These are phyloP conservation scores for Blastobotrys ciferrii DNA, from an alignment of 1,139 yeast species.

Conservation along the genomic window DNA sequence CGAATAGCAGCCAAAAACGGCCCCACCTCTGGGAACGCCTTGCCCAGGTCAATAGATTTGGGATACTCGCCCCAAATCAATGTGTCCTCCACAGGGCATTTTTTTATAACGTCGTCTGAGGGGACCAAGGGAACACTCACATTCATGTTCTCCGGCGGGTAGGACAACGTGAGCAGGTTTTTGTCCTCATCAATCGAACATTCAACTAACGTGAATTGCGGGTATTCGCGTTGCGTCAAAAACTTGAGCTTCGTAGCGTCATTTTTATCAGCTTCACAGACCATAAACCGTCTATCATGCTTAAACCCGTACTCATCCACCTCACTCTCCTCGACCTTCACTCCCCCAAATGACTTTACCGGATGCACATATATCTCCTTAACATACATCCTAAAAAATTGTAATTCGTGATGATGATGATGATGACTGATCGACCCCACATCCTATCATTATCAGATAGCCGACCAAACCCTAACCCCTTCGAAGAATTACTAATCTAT, in stretches of 20 bases:
- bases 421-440: too few relatives aligned
- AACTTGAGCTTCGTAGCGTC: slow-evolving; percentile 29
- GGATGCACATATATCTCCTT: slow-evolving; percentile 40
- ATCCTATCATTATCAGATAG: too few relatives aligned
- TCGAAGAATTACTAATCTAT: too few relatives aligned
- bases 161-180: slow-evolving; percentile 33
- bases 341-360: slow-evolving; percentile 42
- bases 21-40: slow-evolving; percentile 19
- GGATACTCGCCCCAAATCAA: slow-evolving; percentile 24
- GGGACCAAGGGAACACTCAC: slow-evolving; percentile 29
- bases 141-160: slow-evolving; percentile 25
- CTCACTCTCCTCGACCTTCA: slow-evolving; percentile 38
- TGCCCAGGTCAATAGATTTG: slow-evolving; percentile 17
- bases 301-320: slow-evolving; percentile 42
- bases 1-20: slow-evolving; percentile 17
- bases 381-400: too few relatives aligned
- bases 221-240: slow-evolving; percentile 39
- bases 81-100: slow-evolving; percentile 14
- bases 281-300: slow-evolving; percentile 44
- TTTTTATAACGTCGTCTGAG: slow-evolving; percentile 17
- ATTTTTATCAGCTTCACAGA: slow-evolving; percentile 33
- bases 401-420: too few relatives aligned
- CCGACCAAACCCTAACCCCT: too few relatives aligned
- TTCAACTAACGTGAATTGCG: slow-evolving; percentile 37
- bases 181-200: slow-evolving; percentile 30